Percentiles rank a stretch among this genome's conserved stretches.
Conservation (phyloP, 1,139 yeast species). For the Sugiyamaella paludigena region DNA sequence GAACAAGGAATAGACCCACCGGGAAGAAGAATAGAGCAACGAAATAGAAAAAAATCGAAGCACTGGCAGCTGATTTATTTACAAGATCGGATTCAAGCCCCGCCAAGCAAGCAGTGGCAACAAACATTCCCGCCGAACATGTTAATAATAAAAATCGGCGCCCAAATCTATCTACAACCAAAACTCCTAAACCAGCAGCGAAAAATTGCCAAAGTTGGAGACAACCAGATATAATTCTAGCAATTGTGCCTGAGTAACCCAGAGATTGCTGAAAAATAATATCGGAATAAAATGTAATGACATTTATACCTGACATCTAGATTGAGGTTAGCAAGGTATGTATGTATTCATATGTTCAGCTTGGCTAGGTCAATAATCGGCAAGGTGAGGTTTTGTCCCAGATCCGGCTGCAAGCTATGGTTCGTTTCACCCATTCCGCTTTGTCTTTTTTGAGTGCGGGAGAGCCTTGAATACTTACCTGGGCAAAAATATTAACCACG, state of each 20-base stretch:
- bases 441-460: too few relatives aligned
- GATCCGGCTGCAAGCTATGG: too few relatives aligned
- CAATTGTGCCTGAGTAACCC: conserved; percentile 42
- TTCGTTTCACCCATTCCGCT: too few relatives aligned
- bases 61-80: conserved; percentile 10
- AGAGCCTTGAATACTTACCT: conserved; percentile 40
- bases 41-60: conserved; percentile 6
- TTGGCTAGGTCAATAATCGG: too few relatives aligned
- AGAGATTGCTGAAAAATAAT: conserved; percentile 46
- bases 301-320: too few relatives aligned
- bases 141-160: conserved; percentile 54
- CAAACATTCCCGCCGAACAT: conserved; percentile 34
- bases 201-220: conserved; percentile 49
- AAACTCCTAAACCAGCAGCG: conserved; percentile 46
- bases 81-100: conserved; percentile 8
- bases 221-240: conserved; percentile 45
- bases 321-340: too few relatives aligned
- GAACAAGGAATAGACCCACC: conserved; percentile 8
- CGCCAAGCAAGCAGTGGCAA: conserved; percentile 7
- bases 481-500: conserved; percentile 57
- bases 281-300: conserved; percentile 42
- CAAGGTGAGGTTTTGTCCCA: too few relatives aligned
- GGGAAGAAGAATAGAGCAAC: conserved; percentile 13
- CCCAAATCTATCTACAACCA: conserved; percentile 55
- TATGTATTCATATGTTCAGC: too few relatives aligned